Conservation (phyloP, 2,329 filamentous ascomycete genomes). For the Alternaria solani region DNA sequence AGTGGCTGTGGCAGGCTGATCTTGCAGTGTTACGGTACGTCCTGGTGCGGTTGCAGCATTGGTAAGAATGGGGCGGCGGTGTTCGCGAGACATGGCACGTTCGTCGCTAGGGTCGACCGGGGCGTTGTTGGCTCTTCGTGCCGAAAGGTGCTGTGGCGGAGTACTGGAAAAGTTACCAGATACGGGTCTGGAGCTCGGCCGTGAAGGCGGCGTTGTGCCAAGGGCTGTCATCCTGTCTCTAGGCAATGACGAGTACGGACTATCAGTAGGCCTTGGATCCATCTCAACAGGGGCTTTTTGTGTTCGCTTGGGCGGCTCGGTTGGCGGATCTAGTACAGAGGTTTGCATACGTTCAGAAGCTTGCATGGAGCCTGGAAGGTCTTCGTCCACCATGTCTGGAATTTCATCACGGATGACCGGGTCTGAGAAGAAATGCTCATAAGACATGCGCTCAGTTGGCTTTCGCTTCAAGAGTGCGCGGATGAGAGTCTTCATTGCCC, state of each 20-base stretch:
- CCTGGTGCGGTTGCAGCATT: constrained; percentile 57
- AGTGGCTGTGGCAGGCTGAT: constrained; percentile 45
- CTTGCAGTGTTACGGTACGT: constrained; percentile 49
- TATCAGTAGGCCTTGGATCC: constrained; percentile 39
- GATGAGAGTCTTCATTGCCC: constrained; percentile 82
- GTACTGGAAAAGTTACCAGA: constrained; percentile 39
- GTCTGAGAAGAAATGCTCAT: constrained; percentile 84
- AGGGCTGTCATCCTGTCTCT: constrained; percentile 37
- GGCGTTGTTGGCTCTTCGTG: constrained; percentile 45
- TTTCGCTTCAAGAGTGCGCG: constrained; percentile 83
- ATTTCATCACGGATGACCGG: constrained; percentile 77
- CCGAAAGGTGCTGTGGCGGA: constrained; percentile 33
- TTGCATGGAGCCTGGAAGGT: constrained; percentile 58
- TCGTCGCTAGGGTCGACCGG: constrained; percentile 45
- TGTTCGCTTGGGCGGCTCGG: constrained; percentile 33
- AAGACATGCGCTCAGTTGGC: constrained; percentile 83
- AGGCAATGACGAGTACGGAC: constrained; percentile 45
- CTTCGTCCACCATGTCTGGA: constrained; percentile 81
- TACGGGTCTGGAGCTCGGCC: constrained; percentile 43
- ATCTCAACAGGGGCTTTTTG: constrained; percentile 42
- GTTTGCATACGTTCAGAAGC: constrained; percentile 36
- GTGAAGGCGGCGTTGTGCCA: constrained; percentile 44
- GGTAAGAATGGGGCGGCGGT: constrained; percentile 54
- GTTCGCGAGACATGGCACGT: constrained; percentile 49
- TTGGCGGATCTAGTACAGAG: constrained; percentile 37